Evolutionary conservation across 2,329 filamentous ascomycete species (phyloP), one percentile per base, ranked within the genome.

Genomic region (Zopfia rhizophila): DNA sequence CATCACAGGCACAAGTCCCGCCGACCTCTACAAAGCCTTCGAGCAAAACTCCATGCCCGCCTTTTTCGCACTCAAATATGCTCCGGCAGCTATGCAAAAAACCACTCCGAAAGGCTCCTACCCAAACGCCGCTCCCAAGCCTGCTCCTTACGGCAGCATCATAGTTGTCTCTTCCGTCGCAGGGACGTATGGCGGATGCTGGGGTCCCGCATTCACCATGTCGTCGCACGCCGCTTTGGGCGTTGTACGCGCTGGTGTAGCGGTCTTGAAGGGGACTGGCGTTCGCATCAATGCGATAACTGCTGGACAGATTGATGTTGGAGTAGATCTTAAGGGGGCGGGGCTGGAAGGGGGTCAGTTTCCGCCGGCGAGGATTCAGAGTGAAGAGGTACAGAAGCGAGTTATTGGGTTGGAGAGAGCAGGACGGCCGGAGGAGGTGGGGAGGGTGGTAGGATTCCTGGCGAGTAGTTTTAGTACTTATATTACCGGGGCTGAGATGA

Each of bases 1-100:
- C 1, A 81, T 86, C 48, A 76, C 78, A 22, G 74, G 75, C 11
- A 86, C 83, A 2, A 81, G 79, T 0, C 80, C 83, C 0, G 68
- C 72, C 8, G 82, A 84, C 57, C 70, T 86, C 11, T 76, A 79
- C 60, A 78, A 77, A 33, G 80, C 79, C 50, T 85, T 86, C 63
- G 82, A 85, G 58, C 79, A 81, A 2, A 84, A 86, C 58, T 77
- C 76, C 27, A 77, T 86, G 68, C 81, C 82, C 5, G 82, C 84
- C 2, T 86, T 87, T 72, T 85, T 84, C 56, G 83, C 83, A 1
- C 73, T 86, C 51, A 86, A 86, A 63, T 85, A 86, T 57, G 82
- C 82, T 0, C 82, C 83, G 0, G 78, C 82, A 2, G 84, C 84
- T 2, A 86, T 87, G 84, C 76, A 72, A 13, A 86, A 86, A 62